Base-by-base conservation (phyloP, 371 early-diverging fungal species). In the Mortierella sp. region DNA sequence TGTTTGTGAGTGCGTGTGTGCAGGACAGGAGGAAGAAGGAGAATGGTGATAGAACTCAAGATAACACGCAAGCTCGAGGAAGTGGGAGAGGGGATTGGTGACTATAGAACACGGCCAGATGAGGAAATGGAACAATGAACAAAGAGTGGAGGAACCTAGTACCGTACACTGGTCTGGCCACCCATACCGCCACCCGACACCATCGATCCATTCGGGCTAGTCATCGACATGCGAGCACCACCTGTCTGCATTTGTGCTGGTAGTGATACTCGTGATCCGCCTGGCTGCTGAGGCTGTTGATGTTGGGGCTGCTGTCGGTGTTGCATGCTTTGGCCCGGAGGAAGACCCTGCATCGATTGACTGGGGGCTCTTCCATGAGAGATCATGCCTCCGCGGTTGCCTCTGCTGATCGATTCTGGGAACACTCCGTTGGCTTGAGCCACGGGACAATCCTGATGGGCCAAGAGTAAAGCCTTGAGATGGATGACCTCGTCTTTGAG, bases 391-490 rank as follows among this genome's bases (percentile, higher is more conserved):
- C 54, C 55, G n/a, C 63, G 59, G 12, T 45, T 40, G 3, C 54
- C 39, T 44, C 57, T 37, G 24, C 68, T 45, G 31, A 67, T 60
- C 14, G 74, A 29, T 3, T 74, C 74, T 16, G 64, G 45, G 57
- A 60, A 74, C 14, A 85, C 84, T 6, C 91, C 92, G 63, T 88
- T 90, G 9, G 88, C 82, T 56, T 89, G 87, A 1, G 91, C 88
- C 25, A 91, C 83, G 7, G 90, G 83, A 54, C 95, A 94, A 40
- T 92, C 91, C 66, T 88, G 86, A 67, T 93, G 95, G 0, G 91
- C 91, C 37, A 91, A 66, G 47, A 95, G 67, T 49, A 93, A 59
- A 2, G 94, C 89, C 66, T 90, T 92, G 50, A 93, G 69, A 48
- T 87, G 89, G 52, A 91, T 79, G 54, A 93, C 87, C 59, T 91